Percentiles rank a stretch among this genome's conserved stretches.
Conservation (phyloP, 139 green algal genomes). For the Tetraselmis chui region DNA sequence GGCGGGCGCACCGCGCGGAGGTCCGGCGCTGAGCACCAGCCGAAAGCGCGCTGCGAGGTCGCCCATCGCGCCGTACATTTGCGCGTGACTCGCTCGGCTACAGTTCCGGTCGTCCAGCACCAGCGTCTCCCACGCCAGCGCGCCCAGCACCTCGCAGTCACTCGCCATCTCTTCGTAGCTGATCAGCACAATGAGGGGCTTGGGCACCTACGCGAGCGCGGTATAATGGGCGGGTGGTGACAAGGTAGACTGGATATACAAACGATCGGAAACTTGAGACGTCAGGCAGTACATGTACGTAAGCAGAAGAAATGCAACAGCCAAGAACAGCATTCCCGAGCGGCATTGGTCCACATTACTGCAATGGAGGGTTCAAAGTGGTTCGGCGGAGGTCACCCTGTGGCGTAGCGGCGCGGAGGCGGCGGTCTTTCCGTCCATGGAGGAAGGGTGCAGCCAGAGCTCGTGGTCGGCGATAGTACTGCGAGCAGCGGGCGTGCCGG, state of each 20-base stretch:
- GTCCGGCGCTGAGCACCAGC: neutral
- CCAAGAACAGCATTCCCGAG: too few species aligned
- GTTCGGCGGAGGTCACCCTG: too few species aligned
- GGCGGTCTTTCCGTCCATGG: conserved; percentile 46
- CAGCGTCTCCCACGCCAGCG: conserved; percentile 53
- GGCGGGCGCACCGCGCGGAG: too few species aligned
- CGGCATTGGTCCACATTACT: too few species aligned
- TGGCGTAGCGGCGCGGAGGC: conserved; percentile 5
- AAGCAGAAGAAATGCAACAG: too few species aligned
- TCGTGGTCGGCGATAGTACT: conserved; percentile 60
- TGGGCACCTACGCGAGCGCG: too few species aligned
- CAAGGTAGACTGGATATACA: too few species aligned
- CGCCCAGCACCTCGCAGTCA: conserved; percentile 39
- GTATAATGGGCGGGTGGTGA: too few species aligned
- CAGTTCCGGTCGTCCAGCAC: conserved; percentile 63
- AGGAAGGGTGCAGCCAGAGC: conserved; percentile 65
- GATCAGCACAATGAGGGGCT: conserved; percentile 65
- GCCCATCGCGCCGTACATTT: neutral
- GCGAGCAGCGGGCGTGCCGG: conserved; percentile 39
- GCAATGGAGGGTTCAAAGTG: too few species aligned
- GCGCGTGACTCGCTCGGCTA: neutral
- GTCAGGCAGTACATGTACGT: too few species aligned
- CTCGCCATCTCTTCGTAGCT: conserved; percentile 50
- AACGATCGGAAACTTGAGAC: too few species aligned
- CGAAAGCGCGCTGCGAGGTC: neutral